A percentile compares a stretch with the other conserved stretches of the same genome.
phyloP scores from a whole-genome alignment of 2,329 filamentous ascomycete genomes.

The Drechslerella coelobrocha region DNA sequence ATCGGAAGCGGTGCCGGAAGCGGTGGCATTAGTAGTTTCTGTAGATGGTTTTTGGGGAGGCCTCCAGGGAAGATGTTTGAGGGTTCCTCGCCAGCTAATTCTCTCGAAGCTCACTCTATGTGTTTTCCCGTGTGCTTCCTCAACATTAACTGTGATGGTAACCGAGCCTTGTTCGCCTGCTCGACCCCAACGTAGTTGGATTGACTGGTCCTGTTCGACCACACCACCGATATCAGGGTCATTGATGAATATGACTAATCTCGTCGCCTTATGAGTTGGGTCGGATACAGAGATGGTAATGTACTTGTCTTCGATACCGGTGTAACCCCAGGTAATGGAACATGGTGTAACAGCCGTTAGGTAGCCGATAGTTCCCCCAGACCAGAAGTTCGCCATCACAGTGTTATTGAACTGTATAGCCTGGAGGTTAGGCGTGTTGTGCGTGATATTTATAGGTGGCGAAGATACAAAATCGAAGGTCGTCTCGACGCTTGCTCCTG shows the following conservation, averaged over 20 bases:
- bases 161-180: constrained; percentile 38
- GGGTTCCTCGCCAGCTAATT: constrained; percentile 43
- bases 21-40: constrained; percentile 4
- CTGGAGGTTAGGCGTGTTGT: constrained; percentile 38
- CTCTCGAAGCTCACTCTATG: constrained; percentile 46
- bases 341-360: constrained; percentile 49
- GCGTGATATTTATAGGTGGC: constrained; percentile 34
- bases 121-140: constrained; percentile 34
- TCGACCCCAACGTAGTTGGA: constrained; percentile 34
- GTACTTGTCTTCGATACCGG: constrained; percentile 26
- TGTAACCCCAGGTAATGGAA: constrained; percentile 45
- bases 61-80: constrained; percentile 33
- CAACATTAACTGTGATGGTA: constrained; percentile 39
- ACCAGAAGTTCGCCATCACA: constrained; percentile 51
- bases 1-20: too few relatives aligned
- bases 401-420: constrained; percentile 48
- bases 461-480: constrained; percentile 28
- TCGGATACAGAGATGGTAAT: constrained; percentile 39
- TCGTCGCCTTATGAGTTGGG: constrained; percentile 33
- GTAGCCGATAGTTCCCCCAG: constrained; percentile 33
- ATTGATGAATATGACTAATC: constrained; percentile 58
- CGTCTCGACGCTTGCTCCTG: constrained; percentile 28
- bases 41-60: constrained; percentile 14
- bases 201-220: constrained; percentile 63
- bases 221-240: constrained; percentile 65